phyloP scores from a whole-genome alignment of 768 basidiomycete genomes.

The Mrakia gelida region DNA sequence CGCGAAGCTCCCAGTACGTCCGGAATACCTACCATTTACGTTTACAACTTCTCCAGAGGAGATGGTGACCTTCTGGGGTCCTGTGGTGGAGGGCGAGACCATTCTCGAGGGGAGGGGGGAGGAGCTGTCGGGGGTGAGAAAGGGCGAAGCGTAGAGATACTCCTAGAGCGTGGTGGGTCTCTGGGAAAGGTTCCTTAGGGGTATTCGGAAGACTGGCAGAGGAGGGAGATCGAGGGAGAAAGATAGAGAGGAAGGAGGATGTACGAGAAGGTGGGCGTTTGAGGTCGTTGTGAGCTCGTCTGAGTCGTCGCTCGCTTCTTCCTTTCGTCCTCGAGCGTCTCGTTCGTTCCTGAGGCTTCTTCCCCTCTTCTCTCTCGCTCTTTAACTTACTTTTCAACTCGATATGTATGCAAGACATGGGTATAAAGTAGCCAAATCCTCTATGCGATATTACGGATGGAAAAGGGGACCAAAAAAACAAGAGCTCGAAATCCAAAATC shows the following conservation, averaged over 20 bases:
- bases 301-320: not conserved
- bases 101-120: not conserved
- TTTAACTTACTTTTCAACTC: not conserved
- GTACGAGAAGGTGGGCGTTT: not conserved
- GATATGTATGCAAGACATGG: not conserved
- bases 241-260: not conserved
- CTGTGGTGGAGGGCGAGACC: not conserved
- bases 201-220: not conserved
- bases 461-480: not conserved
- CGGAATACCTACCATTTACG: constrained; percentile 5
- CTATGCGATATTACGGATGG: not conserved
- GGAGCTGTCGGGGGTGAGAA: not conserved
- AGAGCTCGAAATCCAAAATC: not conserved
- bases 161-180: not conserved
- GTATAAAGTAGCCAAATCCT: not conserved
- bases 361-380: not conserved
- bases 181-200: not conserved
- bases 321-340: not conserved
- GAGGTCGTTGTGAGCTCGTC: too few species aligned
- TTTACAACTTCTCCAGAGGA: not conserved
- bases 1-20: not conserved
- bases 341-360: not conserved
- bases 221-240: not conserved
- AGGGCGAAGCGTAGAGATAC: not conserved
- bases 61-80: not conserved